phyloP scores from a whole-genome alignment of 768 basidiomycete genomes.

The Clavulina sp. region DNA sequence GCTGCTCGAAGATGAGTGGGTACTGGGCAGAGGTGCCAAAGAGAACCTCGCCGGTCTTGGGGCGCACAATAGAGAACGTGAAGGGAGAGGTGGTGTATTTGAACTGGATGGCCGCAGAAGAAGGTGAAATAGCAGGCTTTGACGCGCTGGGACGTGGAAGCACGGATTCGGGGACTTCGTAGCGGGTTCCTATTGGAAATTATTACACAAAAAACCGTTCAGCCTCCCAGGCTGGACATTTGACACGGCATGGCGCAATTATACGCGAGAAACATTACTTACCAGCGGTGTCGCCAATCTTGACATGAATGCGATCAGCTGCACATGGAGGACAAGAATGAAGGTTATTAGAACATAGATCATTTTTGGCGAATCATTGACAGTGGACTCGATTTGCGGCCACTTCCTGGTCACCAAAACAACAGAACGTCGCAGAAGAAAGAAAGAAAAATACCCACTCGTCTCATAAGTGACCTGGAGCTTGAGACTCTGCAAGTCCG shows the following conservation, averaged over 20 bases:
- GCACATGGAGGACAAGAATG: background rate
- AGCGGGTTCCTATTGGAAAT: too few species aligned
- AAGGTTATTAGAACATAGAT: background rate
- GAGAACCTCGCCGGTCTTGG: conserved; percentile 13
- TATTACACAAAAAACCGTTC: too few species aligned
- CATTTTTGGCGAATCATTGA: background rate
- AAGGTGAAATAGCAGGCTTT: background rate
- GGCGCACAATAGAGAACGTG: conserved; percentile 18
- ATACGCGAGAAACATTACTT: too few species aligned
- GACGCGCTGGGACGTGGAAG: conserved; percentile 10
- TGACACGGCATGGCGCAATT: too few species aligned
- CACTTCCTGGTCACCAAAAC: too few species aligned
- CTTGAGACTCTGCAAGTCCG: conserved; percentile 7
- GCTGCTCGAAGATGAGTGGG: conserved; percentile 56
- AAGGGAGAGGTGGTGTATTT: conserved; percentile 17
- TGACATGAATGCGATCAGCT: conserved; percentile 18
- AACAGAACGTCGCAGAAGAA: too few species aligned
- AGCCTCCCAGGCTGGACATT: too few species aligned
- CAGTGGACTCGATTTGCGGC: too few species aligned
- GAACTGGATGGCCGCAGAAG: conserved; percentile 16
- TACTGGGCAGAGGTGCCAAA: conserved; percentile 31
- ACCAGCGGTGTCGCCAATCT: conserved; percentile 20
- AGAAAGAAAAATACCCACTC: conserved; percentile 1
- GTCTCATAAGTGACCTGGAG: conserved; percentile 11
- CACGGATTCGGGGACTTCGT: conserved; percentile 16